Base-by-base conservation (phyloP, 352 stramenopile genomes). In the Globisporangium spinosum region DNA sequence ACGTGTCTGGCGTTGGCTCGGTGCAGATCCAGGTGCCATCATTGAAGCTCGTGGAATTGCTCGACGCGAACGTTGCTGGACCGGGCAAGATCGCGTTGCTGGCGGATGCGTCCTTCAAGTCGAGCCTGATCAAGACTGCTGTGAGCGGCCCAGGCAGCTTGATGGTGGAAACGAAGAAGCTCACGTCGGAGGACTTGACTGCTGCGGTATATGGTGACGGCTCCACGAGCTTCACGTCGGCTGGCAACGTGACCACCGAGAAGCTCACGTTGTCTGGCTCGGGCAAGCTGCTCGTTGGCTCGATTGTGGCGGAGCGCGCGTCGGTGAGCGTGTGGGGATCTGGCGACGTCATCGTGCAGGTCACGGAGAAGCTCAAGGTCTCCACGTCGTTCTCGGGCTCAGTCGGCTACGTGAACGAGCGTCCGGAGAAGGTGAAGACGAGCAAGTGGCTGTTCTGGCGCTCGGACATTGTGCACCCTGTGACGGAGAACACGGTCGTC, bases 161-260 rank as follows among this genome's bases (percentile, higher is more conserved):
- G 58, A 58, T 80, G 15, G 59, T 89, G 34, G 66, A 83, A 40
- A 76, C 82, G 40, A 72, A 65, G 40, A 72, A 74, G 8, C 43
- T 87, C 10, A 59, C 51, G 27, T 66, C 74, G 3, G 67, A 80
- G 23, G 74, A 79, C 20, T 70, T 90, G 40, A 69, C 69, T 13
- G 70, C 70, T 10, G 78, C 78, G 3, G 77, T 90, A 9, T 85
- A 80, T 59, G 82, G 82, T 62, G 81, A 75, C 47, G 79, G 78
- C 23, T 59, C 76, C 62, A 58, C 71, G 3, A 87, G 73, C 66
- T 76, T 88, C 34, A 70, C 74, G 13, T 82, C 77, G n/a, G 59
- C 56, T 7, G 82, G 82, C 10, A 70, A 62, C 35, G 72, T 76
- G 1, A 65, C 79, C 20, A 81, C 82, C 58, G 70, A 89, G 69